phyloP scores from a whole-genome alignment of 169 alveolate genomes.

The Plasmodium ovale region DNA sequence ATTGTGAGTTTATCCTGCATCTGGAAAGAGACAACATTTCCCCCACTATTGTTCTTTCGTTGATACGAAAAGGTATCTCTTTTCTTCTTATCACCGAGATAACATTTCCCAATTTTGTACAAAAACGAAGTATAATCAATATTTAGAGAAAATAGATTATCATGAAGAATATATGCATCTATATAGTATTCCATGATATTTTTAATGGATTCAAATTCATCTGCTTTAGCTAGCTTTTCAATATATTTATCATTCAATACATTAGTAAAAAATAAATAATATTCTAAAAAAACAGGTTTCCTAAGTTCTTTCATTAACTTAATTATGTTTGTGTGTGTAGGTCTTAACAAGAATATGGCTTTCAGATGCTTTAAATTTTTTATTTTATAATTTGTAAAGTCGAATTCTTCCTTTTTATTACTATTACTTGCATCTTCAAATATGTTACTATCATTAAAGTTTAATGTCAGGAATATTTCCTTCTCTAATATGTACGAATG shows the following conservation, averaged over 20 bases:
- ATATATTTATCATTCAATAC: conserved; percentile 87
- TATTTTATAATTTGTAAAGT: conserved; percentile 66
- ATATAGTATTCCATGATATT: conserved; percentile 92
- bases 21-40: neutral
- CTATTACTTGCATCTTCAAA: conserved; percentile 49
- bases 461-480: conserved; percentile 93
- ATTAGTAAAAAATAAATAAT: conserved; percentile 92
- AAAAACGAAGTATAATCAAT: conserved; percentile 88
- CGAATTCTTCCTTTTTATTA: conserved; percentile 47
- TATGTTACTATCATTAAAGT: conserved; percentile 88
- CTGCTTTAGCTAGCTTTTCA: conserved; percentile 94
- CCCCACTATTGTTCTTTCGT: neutral
- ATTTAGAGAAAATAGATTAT: conserved; percentile 90
- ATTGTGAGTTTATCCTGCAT: conserved; percentile 17
- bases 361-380: conserved; percentile 91
- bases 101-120: conserved; percentile 78
- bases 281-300: conserved; percentile 91
- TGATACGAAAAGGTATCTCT: conserved; percentile 12
- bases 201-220: conserved; percentile 91
- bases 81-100: conserved; percentile 52
- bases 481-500: conserved; percentile 92
- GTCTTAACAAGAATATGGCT: conserved; percentile 92
- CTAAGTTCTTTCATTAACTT: conserved; percentile 88
- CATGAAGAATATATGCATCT: conserved; percentile 90
- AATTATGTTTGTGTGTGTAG: conserved; percentile 90